Conservation (phyloP, 2,329 filamentous ascomycete species). For the Graphium sp. region DNA sequence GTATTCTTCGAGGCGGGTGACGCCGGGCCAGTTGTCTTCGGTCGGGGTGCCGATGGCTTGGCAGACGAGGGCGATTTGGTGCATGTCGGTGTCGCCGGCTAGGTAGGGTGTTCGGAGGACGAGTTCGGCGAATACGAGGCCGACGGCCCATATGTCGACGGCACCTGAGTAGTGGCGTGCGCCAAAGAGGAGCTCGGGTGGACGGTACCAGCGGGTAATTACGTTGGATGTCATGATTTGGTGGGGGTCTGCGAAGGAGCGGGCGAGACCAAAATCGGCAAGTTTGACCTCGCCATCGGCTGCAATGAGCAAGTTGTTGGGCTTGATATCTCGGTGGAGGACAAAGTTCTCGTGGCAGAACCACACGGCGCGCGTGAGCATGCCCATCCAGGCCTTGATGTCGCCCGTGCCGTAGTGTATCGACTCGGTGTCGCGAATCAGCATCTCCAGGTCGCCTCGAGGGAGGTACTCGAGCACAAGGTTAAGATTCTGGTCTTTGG, state of each 20-base stretch:
- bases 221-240: slow-evolving; percentile 83
- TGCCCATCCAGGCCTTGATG: slow-evolving; percentile 97
- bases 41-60: slow-evolving; percentile 77
- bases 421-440: slow-evolving; percentile 67
- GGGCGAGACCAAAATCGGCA: slow-evolving; percentile 91
- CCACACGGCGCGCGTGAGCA: slow-evolving; percentile 85
- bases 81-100: slow-evolving; percentile 67
- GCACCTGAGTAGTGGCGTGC: slow-evolving; percentile 77
- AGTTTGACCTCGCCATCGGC: slow-evolving; percentile 88
- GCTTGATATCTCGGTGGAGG: slow-evolving; percentile 95
- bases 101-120: slow-evolving; percentile 70
- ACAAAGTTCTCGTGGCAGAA: slow-evolving; percentile 94
- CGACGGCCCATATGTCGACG: slow-evolving; percentile 90
- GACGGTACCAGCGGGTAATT: slow-evolving; percentile 93
- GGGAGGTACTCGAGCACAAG: slow-evolving; percentile 89
- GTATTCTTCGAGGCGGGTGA: slow-evolving; percentile 65
- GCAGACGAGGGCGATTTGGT: slow-evolving; percentile 73
- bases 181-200: slow-evolving; percentile 84
- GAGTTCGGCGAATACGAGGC: slow-evolving; percentile 84
- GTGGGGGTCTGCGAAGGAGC: slow-evolving; percentile 78
- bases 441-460: slow-evolving; percentile 84
- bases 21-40: slow-evolving; percentile 91
- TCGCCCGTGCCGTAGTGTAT: slow-evolving; percentile 77
- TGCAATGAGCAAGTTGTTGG: slow-evolving; percentile 91
- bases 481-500: slow-evolving; percentile 91